phyloP scores from a whole-genome alignment of 768 basidiomycete species.

The Hericium coralloides region DNA sequence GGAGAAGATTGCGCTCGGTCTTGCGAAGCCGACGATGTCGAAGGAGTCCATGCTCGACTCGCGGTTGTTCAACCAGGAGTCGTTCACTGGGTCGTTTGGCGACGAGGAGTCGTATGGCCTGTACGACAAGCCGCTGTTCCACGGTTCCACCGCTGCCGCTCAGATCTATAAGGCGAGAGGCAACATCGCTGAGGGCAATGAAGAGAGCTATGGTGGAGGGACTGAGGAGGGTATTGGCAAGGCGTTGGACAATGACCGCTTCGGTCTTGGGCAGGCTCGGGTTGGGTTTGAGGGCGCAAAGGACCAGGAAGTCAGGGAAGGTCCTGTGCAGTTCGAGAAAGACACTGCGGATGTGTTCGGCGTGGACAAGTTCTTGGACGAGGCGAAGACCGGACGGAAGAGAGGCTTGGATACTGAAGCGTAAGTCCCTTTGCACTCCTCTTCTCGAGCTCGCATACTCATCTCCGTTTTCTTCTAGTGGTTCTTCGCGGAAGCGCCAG shows the following conservation, averaged over 20 bases:
- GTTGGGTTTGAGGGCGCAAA: constrained; percentile 89
- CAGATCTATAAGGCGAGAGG: constrained; percentile 98
- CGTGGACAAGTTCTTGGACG: constrained; percentile 92
- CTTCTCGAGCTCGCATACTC: background rate
- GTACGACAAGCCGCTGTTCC: constrained; percentile 93
- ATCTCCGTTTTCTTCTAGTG: constrained; percentile 24
- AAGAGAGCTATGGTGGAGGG: constrained; percentile 89
- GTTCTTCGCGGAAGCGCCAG: constrained; percentile 56
- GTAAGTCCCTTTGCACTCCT: constrained; percentile 29
- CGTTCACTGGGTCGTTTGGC: constrained; percentile 70
- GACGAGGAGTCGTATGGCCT: constrained; percentile 92
- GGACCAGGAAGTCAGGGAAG: constrained; percentile 78
- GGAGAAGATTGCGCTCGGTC: constrained; percentile 95
- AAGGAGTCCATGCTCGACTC: constrained; percentile 98
- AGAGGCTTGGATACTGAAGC: constrained; percentile 72
- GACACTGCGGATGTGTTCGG: constrained; percentile 97
- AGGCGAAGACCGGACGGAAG: constrained; percentile 93
- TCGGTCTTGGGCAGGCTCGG: constrained; percentile 75
- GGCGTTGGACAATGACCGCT: constrained; percentile 89
- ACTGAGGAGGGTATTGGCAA: constrained; percentile 92
- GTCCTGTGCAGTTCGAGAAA: constrained; percentile 98
- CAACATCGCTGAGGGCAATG: constrained; percentile 74
- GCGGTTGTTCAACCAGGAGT: constrained; percentile 94
- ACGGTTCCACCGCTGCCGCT: constrained; percentile 92
- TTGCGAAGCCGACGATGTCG: constrained; percentile 92